phyloP scores from a whole-genome alignment of 768 basidiomycete genomes.

The Russula dissimulans region DNA sequence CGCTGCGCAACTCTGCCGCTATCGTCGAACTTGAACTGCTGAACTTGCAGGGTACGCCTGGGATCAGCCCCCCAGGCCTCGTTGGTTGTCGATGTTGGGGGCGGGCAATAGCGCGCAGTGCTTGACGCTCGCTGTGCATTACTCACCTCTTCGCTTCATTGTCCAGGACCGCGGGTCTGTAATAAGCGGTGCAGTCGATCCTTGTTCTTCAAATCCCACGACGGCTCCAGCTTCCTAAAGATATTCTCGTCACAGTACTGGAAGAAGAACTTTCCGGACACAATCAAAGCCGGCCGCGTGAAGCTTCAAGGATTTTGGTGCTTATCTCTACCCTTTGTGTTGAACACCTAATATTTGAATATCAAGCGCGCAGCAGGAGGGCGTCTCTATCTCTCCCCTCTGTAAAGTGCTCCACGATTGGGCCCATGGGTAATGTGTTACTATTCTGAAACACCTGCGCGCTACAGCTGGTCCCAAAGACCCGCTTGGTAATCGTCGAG shows the following conservation, averaged over 20 bases:
- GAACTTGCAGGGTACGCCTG: constrained; percentile 26
- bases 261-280: constrained; percentile 21
- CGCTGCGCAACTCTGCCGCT: not conserved
- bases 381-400: constrained; percentile 25
- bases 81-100: constrained; percentile 31
- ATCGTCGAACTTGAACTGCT: constrained; percentile 1
- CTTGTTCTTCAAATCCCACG: not conserved
- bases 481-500: constrained; percentile 25
- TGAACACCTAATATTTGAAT: not conserved
- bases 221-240: not conserved
- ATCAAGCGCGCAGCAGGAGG: constrained; percentile 20
- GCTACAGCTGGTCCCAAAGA: constrained; percentile 19
- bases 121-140: constrained; percentile 20
- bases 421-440: constrained; percentile 26
- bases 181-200: constrained; percentile 21
- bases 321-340: not conserved
- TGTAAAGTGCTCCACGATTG: constrained; percentile 28
- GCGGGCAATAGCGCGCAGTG: constrained; percentile 25
- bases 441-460: constrained; percentile 23
- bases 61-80: constrained; percentile 18
- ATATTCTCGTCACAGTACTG: constrained; percentile 17
- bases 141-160: constrained; percentile 24
- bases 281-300: constrained; percentile 21
- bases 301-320: constrained; percentile 18
- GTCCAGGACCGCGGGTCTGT: constrained; percentile 27